These are phyloP conservation scores for Nicotiana undulata DNA, from an alignment of 257 asterid genomes.

Conservation along the genomic window DNA sequence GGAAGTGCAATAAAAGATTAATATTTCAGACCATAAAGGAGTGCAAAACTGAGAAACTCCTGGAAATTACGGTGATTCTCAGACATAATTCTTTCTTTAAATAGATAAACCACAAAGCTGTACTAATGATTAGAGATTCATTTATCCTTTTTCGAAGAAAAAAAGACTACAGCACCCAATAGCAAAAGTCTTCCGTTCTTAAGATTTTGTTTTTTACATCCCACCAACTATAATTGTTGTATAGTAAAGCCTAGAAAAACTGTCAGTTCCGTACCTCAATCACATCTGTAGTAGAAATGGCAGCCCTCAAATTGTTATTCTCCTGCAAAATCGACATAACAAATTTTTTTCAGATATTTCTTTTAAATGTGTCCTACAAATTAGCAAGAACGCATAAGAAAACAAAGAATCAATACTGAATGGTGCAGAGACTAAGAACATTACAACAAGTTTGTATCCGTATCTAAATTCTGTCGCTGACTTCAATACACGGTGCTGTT, in stretches of 20 bases:
- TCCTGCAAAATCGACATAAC: slow-evolving; percentile 41
- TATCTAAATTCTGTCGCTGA: slow-evolving; percentile 76
- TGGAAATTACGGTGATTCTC: background rate
- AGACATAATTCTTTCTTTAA: background rate
- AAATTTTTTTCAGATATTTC: background rate
- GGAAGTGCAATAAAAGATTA: background rate
- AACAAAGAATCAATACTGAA: background rate
- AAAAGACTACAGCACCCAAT: background rate
- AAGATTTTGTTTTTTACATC: background rate
- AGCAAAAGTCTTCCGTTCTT: background rate
- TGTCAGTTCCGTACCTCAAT: slow-evolving; percentile 49
- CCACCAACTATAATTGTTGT: background rate
- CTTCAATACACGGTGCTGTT: slow-evolving; percentile 71
- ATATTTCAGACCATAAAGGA: background rate
- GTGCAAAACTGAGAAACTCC: background rate
- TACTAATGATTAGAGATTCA: background rate
- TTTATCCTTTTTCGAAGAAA: background rate
- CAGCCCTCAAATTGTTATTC: slow-evolving; percentile 71
- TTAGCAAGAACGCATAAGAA: background rate
- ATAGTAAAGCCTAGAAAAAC: background rate
- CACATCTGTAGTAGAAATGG: slow-evolving; percentile 61
- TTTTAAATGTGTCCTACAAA: background rate
- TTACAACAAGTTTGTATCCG: slow-evolving; percentile 96
- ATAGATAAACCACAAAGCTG: background rate
- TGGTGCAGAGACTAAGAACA: slow-evolving; percentile 24